phyloP scores from a whole-genome alignment of 352 stramenopile species.

The Lagenidium giganteum region DNA sequence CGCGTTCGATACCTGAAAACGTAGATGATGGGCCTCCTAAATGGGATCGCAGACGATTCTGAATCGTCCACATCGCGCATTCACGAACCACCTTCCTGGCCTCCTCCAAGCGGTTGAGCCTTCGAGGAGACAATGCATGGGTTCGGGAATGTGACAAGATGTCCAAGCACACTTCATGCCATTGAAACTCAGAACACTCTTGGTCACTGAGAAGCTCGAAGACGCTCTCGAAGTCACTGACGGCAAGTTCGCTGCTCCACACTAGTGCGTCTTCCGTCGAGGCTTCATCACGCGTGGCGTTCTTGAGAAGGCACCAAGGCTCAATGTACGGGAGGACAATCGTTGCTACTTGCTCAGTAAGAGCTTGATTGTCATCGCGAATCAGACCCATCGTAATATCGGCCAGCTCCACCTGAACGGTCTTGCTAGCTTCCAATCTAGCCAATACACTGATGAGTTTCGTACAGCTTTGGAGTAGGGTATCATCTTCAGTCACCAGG shows the following conservation, averaged over 20 bases:
- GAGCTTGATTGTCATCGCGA: constrained; percentile 4
- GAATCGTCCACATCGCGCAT: constrained; percentile 63
- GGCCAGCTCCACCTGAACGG: too few species aligned
- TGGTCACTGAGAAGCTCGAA: constrained; percentile 11
- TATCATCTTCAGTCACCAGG: too few species aligned
- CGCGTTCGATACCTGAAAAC: constrained; percentile 69
- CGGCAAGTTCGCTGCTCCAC: constrained; percentile 3
- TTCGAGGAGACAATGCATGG: neutral
- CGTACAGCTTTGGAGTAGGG: too few species aligned
- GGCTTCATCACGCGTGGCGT: too few species aligned
- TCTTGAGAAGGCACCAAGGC: too few species aligned
- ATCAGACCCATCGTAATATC: too few species aligned
- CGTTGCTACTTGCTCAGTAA: neutral
- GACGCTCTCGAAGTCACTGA: constrained; percentile 17
- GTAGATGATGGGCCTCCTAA: constrained; percentile 69
- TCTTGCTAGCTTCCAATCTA: too few species aligned
- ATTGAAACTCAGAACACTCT: constrained; percentile 6
- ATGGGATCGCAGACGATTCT: constrained; percentile 68
- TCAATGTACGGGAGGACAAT: neutral
- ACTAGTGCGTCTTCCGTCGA: too few species aligned
- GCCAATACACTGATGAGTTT: too few species aligned
- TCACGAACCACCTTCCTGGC: constrained; percentile 24
- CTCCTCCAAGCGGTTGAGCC: constrained; percentile 2
- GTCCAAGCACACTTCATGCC: constrained; percentile 9
- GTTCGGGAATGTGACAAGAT: constrained; percentile 6